Base-by-base conservation (phyloP, 371 early-diverging fungal species). In the Mucor indicus region DNA sequence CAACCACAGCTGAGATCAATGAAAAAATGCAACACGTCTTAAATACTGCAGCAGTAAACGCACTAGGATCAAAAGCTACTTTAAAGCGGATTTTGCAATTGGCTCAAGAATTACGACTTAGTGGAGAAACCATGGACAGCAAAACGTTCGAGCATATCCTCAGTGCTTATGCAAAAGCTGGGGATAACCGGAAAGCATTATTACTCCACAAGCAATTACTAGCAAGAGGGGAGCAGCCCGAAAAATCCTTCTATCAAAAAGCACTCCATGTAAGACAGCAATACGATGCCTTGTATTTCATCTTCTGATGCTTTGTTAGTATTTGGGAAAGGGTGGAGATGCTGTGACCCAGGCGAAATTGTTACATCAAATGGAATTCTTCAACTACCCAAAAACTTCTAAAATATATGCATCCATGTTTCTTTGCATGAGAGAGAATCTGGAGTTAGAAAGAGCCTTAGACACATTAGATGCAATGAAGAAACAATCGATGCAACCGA, bases 381-480 rank as follows among this genome's bases (percentile, higher is more conserved):
- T 33, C 21, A 50, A 50, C 13, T 30, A 55, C 19, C 32, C 23
- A 12, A 47, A 43, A 8, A 58, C 64, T 1, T 23, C 39, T 0
- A 44, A 54, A 17, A 57, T 47, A 1, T 71, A 69, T 30, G 23
- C 48, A 10, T 39, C 36, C 4, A 43, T 64, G 62, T 21, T 75
- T 0, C 31, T 23, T 2, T 64, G 67, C 19, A 64, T 64, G 62
- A 43, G 55, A 24, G 44, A 71, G n/a, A 71, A 66, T 30, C 20
- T 53, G n/a, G 75, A 71, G 38, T 22, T 68, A 7, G 73, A 73
- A 40, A 60, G 57, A 13, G 67, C 64, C 0, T 27, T 77, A 9
- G 69, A 77, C 44, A 68, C 56, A 1, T 11, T 77, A n/a, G 63
- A 66, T 1, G 24, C 41, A 13, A 72, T 77, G 73, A 48, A 58